Conservation (phyloP, 1,139 yeast genomes). For the Blastobotrys illinoisensis region DNA sequence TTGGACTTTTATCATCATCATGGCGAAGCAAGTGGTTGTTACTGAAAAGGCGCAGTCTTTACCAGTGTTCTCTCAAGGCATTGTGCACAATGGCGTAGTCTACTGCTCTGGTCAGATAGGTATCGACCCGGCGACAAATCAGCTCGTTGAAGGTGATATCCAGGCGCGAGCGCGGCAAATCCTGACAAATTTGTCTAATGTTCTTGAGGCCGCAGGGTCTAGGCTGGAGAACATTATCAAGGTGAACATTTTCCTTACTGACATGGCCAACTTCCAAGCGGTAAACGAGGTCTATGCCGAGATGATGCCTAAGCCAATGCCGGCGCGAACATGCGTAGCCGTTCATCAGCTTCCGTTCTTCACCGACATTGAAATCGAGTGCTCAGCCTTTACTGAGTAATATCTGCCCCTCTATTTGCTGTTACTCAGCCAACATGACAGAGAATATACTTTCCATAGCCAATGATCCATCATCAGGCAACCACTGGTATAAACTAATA, state of each 20-base stretch:
- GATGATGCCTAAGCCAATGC: constrained; percentile 40
- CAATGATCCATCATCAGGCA: too few species aligned
- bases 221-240: constrained; percentile 45
- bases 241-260: constrained; percentile 46
- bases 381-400: constrained; percentile 14
- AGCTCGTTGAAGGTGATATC: constrained; percentile 25
- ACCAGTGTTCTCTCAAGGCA: constrained; percentile 42
- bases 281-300: constrained; percentile 46
- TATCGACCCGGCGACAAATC: constrained; percentile 32
- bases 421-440: too few species aligned
- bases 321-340: constrained; percentile 52
- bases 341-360: constrained; percentile 24
- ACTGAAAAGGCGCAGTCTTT: constrained; percentile 24
- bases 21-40: constrained; percentile 11
- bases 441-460: too few species aligned
- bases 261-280: constrained; percentile 40
- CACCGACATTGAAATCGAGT: constrained; percentile 36
- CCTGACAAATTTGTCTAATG: constrained; percentile 34
- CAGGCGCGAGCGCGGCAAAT: constrained; percentile 21
- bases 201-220: constrained; percentile 45
- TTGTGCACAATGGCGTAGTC: constrained; percentile 44
- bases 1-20: neutral
- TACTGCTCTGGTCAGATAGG: constrained; percentile 46
- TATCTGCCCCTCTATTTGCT: too few species aligned
- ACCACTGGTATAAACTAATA: too few species aligned